These are phyloP conservation scores for Nepenthes mirabilis DNA, from an alignment of 148 eudicot species.

Conservation along the genomic window DNA sequence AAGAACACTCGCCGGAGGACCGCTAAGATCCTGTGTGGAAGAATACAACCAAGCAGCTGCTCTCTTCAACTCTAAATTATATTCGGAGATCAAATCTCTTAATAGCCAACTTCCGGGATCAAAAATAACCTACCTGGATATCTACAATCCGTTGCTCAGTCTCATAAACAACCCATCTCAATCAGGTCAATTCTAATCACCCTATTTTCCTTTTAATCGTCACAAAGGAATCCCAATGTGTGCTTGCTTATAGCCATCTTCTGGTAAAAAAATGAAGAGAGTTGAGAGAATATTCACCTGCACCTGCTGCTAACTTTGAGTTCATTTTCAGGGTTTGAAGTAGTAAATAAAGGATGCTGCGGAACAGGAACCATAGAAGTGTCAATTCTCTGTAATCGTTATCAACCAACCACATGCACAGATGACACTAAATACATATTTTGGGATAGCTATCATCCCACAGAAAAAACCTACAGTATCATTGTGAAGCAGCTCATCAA, in stretches of 20 bases:
- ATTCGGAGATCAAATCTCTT: constrained; percentile 14
- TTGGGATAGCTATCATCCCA: constrained; percentile 38
- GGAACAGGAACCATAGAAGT: constrained; percentile 33
- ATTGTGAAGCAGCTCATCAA: not conserved
- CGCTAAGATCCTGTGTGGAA: constrained; percentile 25
- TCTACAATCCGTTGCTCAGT: constrained; percentile 28
- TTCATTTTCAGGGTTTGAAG: constrained; percentile 15
- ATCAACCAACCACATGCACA: constrained; percentile 11
- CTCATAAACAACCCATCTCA: constrained; percentile 40
- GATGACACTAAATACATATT: constrained; percentile 19
- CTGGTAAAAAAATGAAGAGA: too few relatives aligned
- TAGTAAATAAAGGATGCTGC: constrained; percentile 25
- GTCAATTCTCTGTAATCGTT: constrained; percentile 16
- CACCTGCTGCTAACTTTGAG: not conserved
- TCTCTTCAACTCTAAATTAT: constrained; percentile 39
- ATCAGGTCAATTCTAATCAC: constrained; percentile 3
- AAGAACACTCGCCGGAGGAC: constrained; percentile 47
- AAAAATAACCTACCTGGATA: constrained; percentile 31
- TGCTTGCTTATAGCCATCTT: not conserved
- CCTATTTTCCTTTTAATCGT: not conserved
- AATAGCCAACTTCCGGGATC: constrained; percentile 23
- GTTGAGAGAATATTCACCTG: not conserved
- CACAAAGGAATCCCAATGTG: not conserved
- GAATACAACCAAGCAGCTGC: constrained; percentile 28
- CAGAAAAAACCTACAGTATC: constrained; percentile 7